Base-by-base conservation (phyloP, 805 yeast species). In the Starmerella floricola region DNA sequence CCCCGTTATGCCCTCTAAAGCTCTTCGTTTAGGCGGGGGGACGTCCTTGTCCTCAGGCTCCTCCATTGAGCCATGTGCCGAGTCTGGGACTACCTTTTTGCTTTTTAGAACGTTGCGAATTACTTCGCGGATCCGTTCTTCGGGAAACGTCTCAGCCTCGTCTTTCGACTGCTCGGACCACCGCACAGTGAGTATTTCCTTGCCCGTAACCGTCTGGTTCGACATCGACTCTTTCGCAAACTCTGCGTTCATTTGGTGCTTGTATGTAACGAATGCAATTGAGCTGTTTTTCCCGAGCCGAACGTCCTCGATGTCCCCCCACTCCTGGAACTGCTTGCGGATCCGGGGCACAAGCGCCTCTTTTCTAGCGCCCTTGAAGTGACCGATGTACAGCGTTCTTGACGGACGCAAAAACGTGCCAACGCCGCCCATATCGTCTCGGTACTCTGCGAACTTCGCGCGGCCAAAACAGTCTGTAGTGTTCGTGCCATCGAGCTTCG, bases 171-270 rank as follows among this genome's bases (percentile, higher is more conserved):
- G 17, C 20, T 41, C 34, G n/a, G 96, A 94, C 97, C 97, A 87
- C 49, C 83, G 69, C 1, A 87, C 73, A 46, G 68, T 72, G 34
- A 87, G 60, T 0, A 78, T 71, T 48, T 81, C 94, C 44, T 72
- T 70, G 33, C 71, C 76, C 40, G 77, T 71, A 6, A 87, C 58
- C 8, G 81, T 70, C 58, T 88, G 97, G 34, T 78, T 78, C 31
- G 79, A 73, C 95, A 88, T 84, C 1, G 94, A 94, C 59, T 88
- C 97, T 54, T 84, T 83, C 0, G 95, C 95, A 66, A 88, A 91
- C 59, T 88, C 96, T 0, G 96, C 96, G 55, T 72, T 78, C 17
- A 70, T 59, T 53, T 84, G 94, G 28, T 68, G 59, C 43, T 67
- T 67, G 55, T 65, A 88, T 1, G 81, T 78, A 6, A 91, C 73